Evolutionary conservation across 2,329 filamentous ascomycete genomes (phyloP).

Genomic region (Zymoseptoria ardabiliae): DNA sequence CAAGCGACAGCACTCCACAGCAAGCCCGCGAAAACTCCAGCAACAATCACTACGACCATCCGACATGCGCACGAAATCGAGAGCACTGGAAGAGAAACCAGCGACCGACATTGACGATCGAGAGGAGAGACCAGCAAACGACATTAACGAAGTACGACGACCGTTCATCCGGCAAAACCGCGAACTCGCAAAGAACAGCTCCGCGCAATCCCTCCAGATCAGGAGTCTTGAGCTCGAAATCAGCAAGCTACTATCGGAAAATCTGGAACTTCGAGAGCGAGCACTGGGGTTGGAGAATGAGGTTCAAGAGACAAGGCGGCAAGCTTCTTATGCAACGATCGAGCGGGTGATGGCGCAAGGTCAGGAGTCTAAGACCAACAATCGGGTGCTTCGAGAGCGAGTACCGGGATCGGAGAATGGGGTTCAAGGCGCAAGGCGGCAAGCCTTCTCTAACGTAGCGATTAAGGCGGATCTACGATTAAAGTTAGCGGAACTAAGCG

Average conservation of each 20-base stretch:
- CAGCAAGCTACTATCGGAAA: conserved; percentile 38
- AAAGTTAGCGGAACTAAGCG: conserved; percentile 63
- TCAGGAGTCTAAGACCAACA: no score
- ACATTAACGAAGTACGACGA: conserved; percentile 56
- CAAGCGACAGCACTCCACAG: no score
- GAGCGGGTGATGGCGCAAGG: conserved; percentile 36
- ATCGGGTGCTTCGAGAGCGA: no score
- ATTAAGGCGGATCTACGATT: conserved; percentile 64
- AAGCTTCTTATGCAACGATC: conserved; percentile 56
- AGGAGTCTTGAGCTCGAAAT: conserved; percentile 69
- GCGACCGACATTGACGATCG: conserved; percentile 2
- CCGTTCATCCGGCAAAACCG: conserved; percentile 76
- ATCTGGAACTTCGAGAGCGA: conserved; percentile 63
- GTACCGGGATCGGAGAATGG: conserved; percentile 54
- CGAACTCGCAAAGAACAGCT: conserved; percentile 72
- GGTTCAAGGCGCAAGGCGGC: no score
- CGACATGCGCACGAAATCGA: conserved; percentile 29
- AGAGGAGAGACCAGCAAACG: conserved; percentile 10
- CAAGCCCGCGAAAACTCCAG: no score
- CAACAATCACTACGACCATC: no score
- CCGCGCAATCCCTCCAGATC: conserved; percentile 67
- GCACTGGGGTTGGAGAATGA: conserved; percentile 63
- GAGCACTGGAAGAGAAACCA: conserved; percentile 12
- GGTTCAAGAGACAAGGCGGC: conserved; percentile 51
- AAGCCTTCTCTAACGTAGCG: conserved; percentile 43